Evolutionary conservation across 768 basidiomycete species (phyloP), one percentile per base, ranked within the genome.

Genomic region (Tulasnella sp.): DNA sequence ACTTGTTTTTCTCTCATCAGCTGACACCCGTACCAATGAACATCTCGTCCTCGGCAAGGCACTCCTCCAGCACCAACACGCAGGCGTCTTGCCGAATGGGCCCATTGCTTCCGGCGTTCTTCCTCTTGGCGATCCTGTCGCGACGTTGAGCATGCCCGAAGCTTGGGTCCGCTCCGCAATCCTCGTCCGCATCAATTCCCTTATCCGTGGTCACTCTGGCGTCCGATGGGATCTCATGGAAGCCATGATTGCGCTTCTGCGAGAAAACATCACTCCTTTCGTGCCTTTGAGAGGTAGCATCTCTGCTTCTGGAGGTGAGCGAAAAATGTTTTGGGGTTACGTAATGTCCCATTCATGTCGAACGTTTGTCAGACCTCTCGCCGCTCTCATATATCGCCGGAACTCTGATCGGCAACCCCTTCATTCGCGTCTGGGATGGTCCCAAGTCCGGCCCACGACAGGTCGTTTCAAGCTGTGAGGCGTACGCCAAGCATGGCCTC

Each of bases 91-190:
- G 7, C 66, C 69, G 3, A 57, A 60, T 9, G 29, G 44, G 21
- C 56, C 49, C 30, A 49, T 44, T 5, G 10, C 29, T 46, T 60
- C 50, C 2, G 29, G 49, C 0, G 49, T 62, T 38, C 74, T 89
- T 0, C 87, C 88, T 8, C 80, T 90, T 45, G 76, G 25, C 44
- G 86, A 89, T 66, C 86, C 85, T 0, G 68, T 84, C 11, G 71
- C 77, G 10, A 78, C 81, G 10, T 78, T 79, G 29, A 81, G 78
- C 60, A 91, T 92, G 87, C 89, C 90, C 3, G 83, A 87, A 60
- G 74, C 86, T 1, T 91, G 91, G 86, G 88, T 91, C 30, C 83
- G 90, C 54, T 90, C 85, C 11, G 87, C 90, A 1, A 89, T 92
- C 66, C 71, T 90, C 9, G 77, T 93, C 65, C 86, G 90, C 64